phyloP scores from a whole-genome alignment of 345 rosid genomes.

The Gynandropsis gynandra region DNA sequence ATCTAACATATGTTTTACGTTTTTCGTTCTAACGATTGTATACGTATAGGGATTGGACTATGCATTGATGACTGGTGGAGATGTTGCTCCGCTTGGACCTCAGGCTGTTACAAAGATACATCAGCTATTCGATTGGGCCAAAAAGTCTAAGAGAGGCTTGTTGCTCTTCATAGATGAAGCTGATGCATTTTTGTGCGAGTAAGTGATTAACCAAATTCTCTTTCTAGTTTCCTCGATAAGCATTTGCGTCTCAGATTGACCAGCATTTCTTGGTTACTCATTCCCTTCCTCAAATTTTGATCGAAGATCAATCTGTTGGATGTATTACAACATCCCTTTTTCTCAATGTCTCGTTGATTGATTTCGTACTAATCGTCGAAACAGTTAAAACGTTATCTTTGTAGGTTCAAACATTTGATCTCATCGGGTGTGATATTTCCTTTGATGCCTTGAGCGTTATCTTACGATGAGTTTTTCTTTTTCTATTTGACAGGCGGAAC shows the following conservation, averaged over 20 bases:
- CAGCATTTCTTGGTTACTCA: too few relatives aligned
- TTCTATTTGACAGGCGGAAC: slow-evolving; percentile 50
- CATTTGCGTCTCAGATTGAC: slow-evolving; percentile 1
- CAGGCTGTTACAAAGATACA: slow-evolving; percentile 99
- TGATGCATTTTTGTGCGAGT: slow-evolving; percentile 99
- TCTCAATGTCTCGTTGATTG: too few relatives aligned
- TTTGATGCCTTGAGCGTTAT: neutral
- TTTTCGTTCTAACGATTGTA: slow-evolving; percentile 16
- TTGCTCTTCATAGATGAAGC: slow-evolving; percentile 96
- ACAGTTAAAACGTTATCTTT: neutral
- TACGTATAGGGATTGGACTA: slow-evolving; percentile 82
- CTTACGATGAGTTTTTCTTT: neutral
- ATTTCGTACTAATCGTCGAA: too few relatives aligned
- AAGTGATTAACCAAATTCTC: slow-evolving; percentile 30
- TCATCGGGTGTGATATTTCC: neutral
- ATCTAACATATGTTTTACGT: neutral
- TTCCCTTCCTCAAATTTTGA: too few relatives aligned
- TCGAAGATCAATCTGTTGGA: too few relatives aligned
- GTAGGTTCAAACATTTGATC: neutral
- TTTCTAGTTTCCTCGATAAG: slow-evolving; percentile 2
- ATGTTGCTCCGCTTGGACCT: slow-evolving; percentile 95
- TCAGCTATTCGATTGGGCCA: slow-evolving; percentile 93
- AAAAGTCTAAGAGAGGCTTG: slow-evolving; percentile 81
- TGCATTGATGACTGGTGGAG: slow-evolving; percentile 99
- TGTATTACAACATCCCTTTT: too few relatives aligned